A percentile compares a stretch with the other conserved stretches of the same genome.
These are phyloP conservation scores for Russula sp. DNA, from an alignment of 768 basidiomycete species.

Conservation along the genomic window DNA sequence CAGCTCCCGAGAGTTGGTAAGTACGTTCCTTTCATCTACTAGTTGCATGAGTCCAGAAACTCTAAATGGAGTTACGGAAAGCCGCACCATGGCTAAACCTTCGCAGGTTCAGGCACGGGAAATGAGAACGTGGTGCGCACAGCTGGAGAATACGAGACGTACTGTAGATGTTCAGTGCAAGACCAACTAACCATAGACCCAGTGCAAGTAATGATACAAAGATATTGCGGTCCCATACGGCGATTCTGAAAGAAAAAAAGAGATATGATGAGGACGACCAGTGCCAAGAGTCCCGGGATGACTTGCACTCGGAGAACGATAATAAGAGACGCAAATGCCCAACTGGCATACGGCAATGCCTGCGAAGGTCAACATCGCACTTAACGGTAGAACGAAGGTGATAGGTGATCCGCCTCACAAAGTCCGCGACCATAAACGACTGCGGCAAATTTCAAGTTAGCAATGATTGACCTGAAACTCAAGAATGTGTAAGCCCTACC, in stretches of 20 bases:
- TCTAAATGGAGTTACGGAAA: background rate
- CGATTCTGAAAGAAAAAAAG: background rate
- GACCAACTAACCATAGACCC: background rate
- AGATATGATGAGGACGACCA: background rate
- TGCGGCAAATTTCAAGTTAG: background rate
- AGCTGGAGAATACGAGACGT: background rate
- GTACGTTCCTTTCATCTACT: background rate
- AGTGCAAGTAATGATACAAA: background rate
- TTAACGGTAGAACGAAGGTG: background rate
- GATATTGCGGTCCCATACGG: conserved; percentile 3
- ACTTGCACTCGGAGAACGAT: conserved; percentile 5
- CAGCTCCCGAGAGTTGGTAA: background rate
- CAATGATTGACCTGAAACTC: no score
- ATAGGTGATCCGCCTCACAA: background rate
- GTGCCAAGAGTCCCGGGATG: background rate
- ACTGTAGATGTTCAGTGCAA: background rate
- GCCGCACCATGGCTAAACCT: background rate
- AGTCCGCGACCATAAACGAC: background rate
- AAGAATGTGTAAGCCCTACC: background rate
- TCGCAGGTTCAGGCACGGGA: background rate
- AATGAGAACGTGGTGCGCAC: background rate
- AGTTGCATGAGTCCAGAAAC: background rate
- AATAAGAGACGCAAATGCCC: conserved; percentile 5
- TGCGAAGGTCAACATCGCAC: background rate
- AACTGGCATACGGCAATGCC: background rate